Percentiles rank a stretch among this genome's conserved stretches.
Conservation (phyloP, 495 filamentous ascomycete species). For the Ramalina intermedia region DNA sequence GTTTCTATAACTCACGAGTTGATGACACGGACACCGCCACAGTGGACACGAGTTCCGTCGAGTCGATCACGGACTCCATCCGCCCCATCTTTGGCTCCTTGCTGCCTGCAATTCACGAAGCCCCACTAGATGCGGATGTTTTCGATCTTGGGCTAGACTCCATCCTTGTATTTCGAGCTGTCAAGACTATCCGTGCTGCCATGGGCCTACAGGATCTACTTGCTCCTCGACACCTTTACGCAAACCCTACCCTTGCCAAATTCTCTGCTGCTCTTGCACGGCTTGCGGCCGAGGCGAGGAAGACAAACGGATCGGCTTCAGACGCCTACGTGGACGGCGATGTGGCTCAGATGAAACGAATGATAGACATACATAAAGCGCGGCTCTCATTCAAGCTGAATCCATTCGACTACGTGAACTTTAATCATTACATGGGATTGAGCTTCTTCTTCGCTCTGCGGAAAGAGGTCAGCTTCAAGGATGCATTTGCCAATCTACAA, state of each 20-base stretch:
- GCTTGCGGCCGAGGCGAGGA: slow-evolving; percentile 3
- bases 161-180: slow-evolving; percentile 15
- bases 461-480: slow-evolving; percentile 12
- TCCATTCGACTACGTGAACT: slow-evolving; percentile 18
- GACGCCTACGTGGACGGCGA: neutral
- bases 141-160: slow-evolving; percentile 21
- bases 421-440: slow-evolving; percentile 17
- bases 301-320: neutral
- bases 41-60: slow-evolving; percentile 12
- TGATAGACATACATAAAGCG: slow-evolving; percentile 12
- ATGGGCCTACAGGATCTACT: slow-evolving; percentile 16
- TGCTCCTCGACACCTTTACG: slow-evolving; percentile 18
- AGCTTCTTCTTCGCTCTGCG: slow-evolving; percentile 18
- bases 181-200: slow-evolving; percentile 14
- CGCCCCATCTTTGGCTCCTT: slow-evolving; percentile 9
- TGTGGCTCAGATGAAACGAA: slow-evolving; percentile 2
- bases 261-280: slow-evolving; percentile 13
- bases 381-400: slow-evolving; percentile 18
- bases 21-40: slow-evolving; percentile 3
- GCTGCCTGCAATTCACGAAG: slow-evolving; percentile 11
- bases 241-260: slow-evolving; percentile 17
- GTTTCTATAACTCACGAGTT: slow-evolving; percentile 15
- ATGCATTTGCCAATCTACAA: slow-evolving; percentile 16
- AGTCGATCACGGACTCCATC: slow-evolving; percentile 8
- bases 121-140: slow-evolving; percentile 14